Conservation (phyloP, 176 grass and related monocot species). For the Microstegium vimineum region DNA sequence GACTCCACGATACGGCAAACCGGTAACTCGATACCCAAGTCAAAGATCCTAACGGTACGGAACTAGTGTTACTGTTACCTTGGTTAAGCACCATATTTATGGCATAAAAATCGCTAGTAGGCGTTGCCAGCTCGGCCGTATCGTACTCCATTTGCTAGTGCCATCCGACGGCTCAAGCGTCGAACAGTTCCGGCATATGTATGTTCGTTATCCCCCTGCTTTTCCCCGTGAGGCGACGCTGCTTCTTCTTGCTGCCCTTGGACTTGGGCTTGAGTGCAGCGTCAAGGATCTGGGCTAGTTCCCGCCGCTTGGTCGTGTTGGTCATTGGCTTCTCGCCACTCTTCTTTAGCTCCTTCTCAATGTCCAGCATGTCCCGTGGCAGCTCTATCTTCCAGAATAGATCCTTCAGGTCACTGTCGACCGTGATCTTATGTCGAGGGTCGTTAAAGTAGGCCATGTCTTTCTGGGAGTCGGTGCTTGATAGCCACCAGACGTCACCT, state of each 20-base stretch:
- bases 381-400: slow-evolving; percentile 40
- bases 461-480: slow-evolving; percentile 58
- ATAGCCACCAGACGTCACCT: slow-evolving; percentile 44
- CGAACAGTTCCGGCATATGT: slow-evolving; percentile 74
- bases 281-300: slow-evolving; percentile 24
- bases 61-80: background rate
- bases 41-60: background rate
- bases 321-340: slow-evolving; percentile 62
- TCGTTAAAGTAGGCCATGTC: slow-evolving; percentile 58
- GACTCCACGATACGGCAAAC: background rate
- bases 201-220: slow-evolving; percentile 58
- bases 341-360: slow-evolving; percentile 81
- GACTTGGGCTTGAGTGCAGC: slow-evolving; percentile 30
- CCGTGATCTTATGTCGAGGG: slow-evolving; percentile 27
- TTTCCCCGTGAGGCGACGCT: slow-evolving; percentile 44
- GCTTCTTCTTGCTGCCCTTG: slow-evolving; percentile 56
- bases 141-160: background rate
- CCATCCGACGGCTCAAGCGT: background rate
- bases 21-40: background rate
- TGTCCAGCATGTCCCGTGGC: slow-evolving; percentile 67
- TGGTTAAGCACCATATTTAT: background rate
- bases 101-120: background rate
- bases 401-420: slow-evolving; percentile 55
- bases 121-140: background rate
- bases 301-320: slow-evolving; percentile 50